Evolutionary conservation across 1,139 yeast genomes (phyloP).

Genomic region (Scheffersomyces illinoinensis): DNA sequence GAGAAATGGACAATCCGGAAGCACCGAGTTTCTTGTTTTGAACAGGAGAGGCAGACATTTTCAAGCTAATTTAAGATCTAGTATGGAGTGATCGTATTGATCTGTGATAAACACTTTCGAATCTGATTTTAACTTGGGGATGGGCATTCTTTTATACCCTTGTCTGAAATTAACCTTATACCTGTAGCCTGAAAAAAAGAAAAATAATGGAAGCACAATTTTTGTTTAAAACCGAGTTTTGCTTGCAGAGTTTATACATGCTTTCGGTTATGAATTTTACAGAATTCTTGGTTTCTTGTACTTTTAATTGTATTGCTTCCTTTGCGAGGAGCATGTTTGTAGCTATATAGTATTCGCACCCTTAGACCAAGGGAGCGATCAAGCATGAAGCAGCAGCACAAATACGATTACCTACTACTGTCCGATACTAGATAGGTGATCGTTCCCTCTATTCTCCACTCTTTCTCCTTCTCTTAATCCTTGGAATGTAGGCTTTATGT

Average conservation of each 20-base stretch:
- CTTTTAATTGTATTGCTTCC: background rate
- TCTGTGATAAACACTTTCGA: background rate
- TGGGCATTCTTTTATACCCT: background rate
- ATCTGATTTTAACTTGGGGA: background rate
- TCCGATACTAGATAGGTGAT: background rate
- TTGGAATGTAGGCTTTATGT: background rate
- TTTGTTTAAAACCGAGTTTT: background rate
- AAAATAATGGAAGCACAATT: background rate
- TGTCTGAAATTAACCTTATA: background rate
- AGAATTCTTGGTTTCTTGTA: background rate
- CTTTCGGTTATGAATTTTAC: background rate
- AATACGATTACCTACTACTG: background rate
- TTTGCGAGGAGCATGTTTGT: background rate
- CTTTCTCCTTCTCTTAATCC: background rate
- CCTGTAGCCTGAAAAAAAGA: background rate
- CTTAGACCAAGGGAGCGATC: background rate
- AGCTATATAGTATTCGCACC: background rate
- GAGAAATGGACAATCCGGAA: slow-evolving; percentile 54
- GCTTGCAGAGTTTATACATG: background rate
- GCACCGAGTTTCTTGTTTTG: slow-evolving; percentile 33
- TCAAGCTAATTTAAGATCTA: background rate
- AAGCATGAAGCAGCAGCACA: too few relatives aligned
- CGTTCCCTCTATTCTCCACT: background rate
- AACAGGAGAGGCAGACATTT: background rate
- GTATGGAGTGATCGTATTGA: background rate